Base-by-base conservation (phyloP, 371 early-diverging fungal species). In the Actinomucor elegans region DNA sequence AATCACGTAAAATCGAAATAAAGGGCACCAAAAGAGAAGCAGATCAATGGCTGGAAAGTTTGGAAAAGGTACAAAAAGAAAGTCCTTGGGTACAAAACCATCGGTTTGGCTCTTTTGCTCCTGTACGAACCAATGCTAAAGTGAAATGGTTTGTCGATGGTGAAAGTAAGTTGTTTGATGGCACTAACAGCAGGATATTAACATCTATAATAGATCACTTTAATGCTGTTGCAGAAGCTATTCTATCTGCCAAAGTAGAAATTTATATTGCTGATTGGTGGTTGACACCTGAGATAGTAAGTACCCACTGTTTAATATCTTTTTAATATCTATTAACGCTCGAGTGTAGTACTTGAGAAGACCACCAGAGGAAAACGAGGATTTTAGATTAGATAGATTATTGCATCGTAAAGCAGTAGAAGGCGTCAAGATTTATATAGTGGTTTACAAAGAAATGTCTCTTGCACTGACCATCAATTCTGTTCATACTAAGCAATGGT, bases 231-330 rank as follows among this genome's bases (percentile, higher is more conserved):
- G 89, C 89, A 4, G 90, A 91, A 55, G 89, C 91, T 15, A 77
- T 95, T 53, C 60, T 85, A 35, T 79, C 81, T 34, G 94, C 96
- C 41, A 86, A 86, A 52, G 65, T 71, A 21, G 84, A 85, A 57
- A 91, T 95, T 34, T 94, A 90, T 64, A 94, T 95, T 48, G 80
- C 77, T 9, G 97, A 92, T 66, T 97, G 97, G 97, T 95, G 95
- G 92, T 71, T 93, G 23, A 79, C 86, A 9, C 93, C 93, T 6
- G 91, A 93, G 55, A 42, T 93, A 66, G 85, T 84, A 71, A 34
- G 46, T 17, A 21, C 23, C 12, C 11, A 26, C n/a, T 15, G 10
- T 15, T 11, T 26, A n/a, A n/a, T n/a, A n/a, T n/a, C n/a, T 11
- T 31, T 31, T 7, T 11, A 31, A 31, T 31, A 31, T 31, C 5